Evolutionary conservation across 305 asterid genomes (phyloP), one percentile per base, ranked within the genome.

Genomic region (Ajuga reptans): DNA sequence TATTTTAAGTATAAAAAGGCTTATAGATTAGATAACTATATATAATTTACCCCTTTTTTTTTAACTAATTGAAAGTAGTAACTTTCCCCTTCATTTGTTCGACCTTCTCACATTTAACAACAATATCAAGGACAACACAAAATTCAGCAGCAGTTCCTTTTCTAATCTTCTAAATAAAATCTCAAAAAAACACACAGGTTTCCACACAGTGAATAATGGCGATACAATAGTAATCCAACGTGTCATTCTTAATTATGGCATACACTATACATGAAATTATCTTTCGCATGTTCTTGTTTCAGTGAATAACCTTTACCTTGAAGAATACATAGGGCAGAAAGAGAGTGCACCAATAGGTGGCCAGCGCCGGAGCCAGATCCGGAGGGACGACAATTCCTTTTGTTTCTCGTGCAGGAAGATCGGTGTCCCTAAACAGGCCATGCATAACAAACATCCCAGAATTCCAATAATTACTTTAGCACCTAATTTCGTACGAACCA

Each of bases 401-500:
- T 59, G 54, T 45, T 61, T 21, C 64, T 58, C 66, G 43, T 63
- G 54, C 53, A 64, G 61, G 64, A 67, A 43, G 60, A 36, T 14
- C 31, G 60, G 34, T 64, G 29, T 54, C 64, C 18, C 59, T 24
- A 60, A 47, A 50, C 42, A 50, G 59, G 64, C 74, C 66, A 36
- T 34, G 68, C 36, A 45, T 52, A 53, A 65, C 62, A 49, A 46
- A 73, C 58, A 18, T 3, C 56, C 65, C 57, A 47, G 46, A 62
- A 29, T 57, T 61, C 72, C 0, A 41, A 2, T 29, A 15, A 9
- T 43, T 31, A 36, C 57, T 79, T 85, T 82, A 91, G 86, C 99
- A 91, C 80, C 99, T 81, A 77, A 94, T 84, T 83, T 94, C 99
- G n/a, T 94, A 94, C 0, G 99, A 94, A 71, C 99, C 99, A 27